phyloP scores from a whole-genome alignment of 129 eudicot species.

The Silybum marianum region DNA sequence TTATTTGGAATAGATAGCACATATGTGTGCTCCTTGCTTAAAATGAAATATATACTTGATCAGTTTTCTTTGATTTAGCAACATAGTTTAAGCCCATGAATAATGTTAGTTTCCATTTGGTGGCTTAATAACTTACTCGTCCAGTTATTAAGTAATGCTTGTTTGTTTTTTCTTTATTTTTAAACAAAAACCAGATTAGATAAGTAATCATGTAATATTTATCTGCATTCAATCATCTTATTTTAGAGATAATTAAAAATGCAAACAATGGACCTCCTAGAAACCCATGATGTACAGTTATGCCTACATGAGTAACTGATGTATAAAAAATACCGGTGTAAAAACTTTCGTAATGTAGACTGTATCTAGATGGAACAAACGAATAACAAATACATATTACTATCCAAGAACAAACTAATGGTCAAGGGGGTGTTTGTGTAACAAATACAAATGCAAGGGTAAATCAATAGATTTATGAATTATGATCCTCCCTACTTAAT shows the following conservation, averaged over 20 bases:
- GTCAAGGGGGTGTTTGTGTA: slow-evolving; percentile 26
- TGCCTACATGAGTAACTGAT: background rate
- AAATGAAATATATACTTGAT: background rate
- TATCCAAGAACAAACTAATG: background rate
- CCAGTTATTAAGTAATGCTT: background rate
- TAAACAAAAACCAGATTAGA: background rate
- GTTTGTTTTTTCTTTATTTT: background rate
- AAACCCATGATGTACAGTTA: background rate
- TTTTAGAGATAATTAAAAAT: background rate
- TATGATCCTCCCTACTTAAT: background rate
- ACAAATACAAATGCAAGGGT: slow-evolving; percentile 18
- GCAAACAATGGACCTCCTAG: background rate
- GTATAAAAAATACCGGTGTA: background rate
- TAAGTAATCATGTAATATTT: background rate
- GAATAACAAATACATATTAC: background rate
- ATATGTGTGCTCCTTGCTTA: background rate
- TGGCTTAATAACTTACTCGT: background rate
- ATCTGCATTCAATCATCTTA: background rate
- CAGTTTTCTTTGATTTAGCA: background rate
- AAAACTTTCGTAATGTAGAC: background rate
- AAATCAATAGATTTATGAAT: background rate
- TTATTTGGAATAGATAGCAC: no score
- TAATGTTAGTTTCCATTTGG: background rate
- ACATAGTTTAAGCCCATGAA: background rate
- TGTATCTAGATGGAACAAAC: background rate